phyloP scores from a whole-genome alignment of 495 filamentous ascomycete species.

The Annulohypoxylon moriforme region DNA sequence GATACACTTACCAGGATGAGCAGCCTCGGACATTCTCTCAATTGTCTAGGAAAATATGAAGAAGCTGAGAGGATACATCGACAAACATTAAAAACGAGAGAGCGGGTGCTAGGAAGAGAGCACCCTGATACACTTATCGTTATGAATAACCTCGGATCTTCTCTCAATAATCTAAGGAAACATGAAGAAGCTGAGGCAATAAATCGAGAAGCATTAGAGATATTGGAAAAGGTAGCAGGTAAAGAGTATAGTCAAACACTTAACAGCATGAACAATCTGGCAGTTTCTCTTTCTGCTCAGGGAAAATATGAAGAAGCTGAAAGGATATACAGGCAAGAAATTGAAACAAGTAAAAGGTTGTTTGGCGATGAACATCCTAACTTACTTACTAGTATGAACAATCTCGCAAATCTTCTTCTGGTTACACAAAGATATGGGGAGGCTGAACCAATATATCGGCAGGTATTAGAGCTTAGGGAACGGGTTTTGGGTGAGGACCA shows the following conservation, averaged over 20 bases:
- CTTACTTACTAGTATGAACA: neutral
- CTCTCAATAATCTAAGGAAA: no score
- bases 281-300: neutral
- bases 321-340: conserved; percentile 16
- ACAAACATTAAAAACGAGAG: neutral
- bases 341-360: neutral
- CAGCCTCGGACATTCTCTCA: neutral
- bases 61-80: conserved; percentile 35
- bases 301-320: conserved; percentile 22
- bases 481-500: no score
- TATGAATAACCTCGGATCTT: no score
- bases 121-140: conserved; percentile 10
- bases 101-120: neutral
- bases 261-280: neutral
- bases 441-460: conserved; percentile 35
- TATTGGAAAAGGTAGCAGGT: conserved; percentile 9
- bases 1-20: conserved; percentile 1
- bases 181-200: conserved; percentile 24
- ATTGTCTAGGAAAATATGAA: neutral
- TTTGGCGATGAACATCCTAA: neutral
- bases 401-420: no score
- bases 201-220: conserved; percentile 22
- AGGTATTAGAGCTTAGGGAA: conserved; percentile 22
- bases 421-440: no score
- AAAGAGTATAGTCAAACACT: conserved; percentile 23